Percentiles rank a stretch among this genome's conserved stretches.
Conservation (phyloP, 495 filamentous ascomycete genomes). For the Glarea lozoyensis region DNA sequence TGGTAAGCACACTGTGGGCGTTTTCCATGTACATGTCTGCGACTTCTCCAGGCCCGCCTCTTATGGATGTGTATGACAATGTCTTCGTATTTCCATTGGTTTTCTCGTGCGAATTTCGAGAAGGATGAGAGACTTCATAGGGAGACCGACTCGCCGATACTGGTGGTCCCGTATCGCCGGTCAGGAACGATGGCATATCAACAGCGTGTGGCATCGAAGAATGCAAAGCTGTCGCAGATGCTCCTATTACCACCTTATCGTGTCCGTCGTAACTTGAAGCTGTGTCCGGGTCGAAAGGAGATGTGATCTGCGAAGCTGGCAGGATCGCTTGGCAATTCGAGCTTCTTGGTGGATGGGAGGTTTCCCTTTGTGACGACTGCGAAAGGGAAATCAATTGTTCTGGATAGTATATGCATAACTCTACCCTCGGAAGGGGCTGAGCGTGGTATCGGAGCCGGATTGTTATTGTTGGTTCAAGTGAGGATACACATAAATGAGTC, state of each 20-base stretch:
- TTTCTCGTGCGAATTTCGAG: conserved; percentile 26
- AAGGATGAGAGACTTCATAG: conserved; percentile 29
- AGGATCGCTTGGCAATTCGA: conserved; percentile 10
- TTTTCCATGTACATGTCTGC: conserved; percentile 6
- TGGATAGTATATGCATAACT: conserved; percentile 15
- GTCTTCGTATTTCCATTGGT: conserved; percentile 20
- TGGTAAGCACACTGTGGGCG: conserved; percentile 12
- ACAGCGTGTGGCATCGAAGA: conserved; percentile 21
- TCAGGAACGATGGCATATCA: conserved; percentile 52
- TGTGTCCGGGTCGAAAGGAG: conserved; percentile 9
- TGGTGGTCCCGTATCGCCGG: conserved; percentile 39
- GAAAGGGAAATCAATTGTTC: conserved; percentile 3
- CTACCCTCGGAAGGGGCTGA: conserved; percentile 1
- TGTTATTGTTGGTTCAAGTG: too few relatives aligned
- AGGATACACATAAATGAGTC: too few relatives aligned
- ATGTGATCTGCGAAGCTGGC: conserved; percentile 13
- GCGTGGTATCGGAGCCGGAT: too few relatives aligned
- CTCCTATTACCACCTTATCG: conserved; percentile 18
- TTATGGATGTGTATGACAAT: conserved; percentile 20
- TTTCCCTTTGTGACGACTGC: neutral
- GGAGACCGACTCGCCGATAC: conserved; percentile 12
- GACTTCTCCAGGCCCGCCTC: conserved; percentile 21
- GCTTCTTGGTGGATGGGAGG: conserved; percentile 2
- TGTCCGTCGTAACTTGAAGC: conserved; percentile 4
- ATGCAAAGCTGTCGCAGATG: conserved; percentile 7